These are phyloP conservation scores for Solanum acaule DNA, from an alignment of 257 asterid species.

Conservation along the genomic window DNA sequence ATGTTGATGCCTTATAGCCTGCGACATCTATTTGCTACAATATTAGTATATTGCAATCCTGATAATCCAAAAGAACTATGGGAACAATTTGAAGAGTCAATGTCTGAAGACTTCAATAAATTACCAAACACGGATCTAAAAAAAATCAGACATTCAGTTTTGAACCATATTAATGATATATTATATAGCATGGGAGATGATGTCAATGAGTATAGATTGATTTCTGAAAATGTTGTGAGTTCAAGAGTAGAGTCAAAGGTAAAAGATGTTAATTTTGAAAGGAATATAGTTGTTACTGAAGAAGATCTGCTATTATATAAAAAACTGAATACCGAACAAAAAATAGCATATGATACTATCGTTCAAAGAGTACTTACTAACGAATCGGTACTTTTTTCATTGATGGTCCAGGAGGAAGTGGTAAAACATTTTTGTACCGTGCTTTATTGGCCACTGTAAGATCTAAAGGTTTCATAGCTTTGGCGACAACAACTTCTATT, in stretches of 20 bases:
- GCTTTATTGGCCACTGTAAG: not conserved
- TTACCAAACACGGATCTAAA: not conserved
- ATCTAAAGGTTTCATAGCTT: not conserved
- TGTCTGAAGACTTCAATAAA: not conserved
- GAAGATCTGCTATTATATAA: not conserved
- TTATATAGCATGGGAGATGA: not conserved
- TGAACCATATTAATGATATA: not conserved
- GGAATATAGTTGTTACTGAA: not conserved
- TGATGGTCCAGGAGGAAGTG: no score
- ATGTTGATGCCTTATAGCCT: not conserved
- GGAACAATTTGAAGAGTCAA: not conserved
- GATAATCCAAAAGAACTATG: not conserved
- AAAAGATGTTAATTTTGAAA: not conserved
- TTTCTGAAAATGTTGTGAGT: no score
- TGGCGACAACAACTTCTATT: not conserved
- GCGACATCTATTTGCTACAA: not conserved
- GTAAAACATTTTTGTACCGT: no score
- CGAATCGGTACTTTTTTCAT: no score
- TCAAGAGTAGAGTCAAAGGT: not conserved
- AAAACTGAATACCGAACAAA: not conserved
- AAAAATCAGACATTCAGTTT: no score
- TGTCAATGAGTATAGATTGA: no score
- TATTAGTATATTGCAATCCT: no score
- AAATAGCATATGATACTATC: no score
- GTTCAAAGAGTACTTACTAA: no score